A percentile compares a stretch with the other conserved stretches of the same genome.
Evolutionary conservation across 2,329 filamentous ascomycete genomes (phyloP).

Genomic region (Apiospora koreana): DNA sequence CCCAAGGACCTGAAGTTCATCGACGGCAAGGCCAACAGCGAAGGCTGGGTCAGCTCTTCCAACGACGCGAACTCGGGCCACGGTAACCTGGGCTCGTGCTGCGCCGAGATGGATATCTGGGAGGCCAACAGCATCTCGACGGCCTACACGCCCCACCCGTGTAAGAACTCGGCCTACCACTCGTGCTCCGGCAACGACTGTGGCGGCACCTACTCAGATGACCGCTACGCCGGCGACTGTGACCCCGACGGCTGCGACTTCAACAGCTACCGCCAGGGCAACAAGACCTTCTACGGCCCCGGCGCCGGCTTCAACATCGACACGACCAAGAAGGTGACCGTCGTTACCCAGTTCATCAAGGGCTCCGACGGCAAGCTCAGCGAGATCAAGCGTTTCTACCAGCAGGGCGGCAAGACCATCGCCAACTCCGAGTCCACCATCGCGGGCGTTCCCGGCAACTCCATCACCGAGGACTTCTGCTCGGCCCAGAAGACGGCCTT

Average conservation of each 20-base stretch:
- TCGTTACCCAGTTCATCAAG: constrained; percentile 59
- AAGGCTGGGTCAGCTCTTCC: constrained; percentile 45
- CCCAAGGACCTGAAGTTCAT: constrained; percentile 53
- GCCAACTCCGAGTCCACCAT: constrained; percentile 38
- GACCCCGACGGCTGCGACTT: constrained; percentile 67
- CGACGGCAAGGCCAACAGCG: constrained; percentile 47
- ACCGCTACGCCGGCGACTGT: constrained; percentile 59
- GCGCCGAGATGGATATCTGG: constrained; percentile 63
- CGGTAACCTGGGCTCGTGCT: constrained; percentile 53
- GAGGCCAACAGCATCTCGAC: constrained; percentile 60
- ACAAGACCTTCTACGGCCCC: constrained; percentile 58
- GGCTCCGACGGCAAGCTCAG: constrained; percentile 46
- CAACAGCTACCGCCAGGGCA: constrained; percentile 64
- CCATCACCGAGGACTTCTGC: constrained; percentile 57
- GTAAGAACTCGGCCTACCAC: constrained; percentile 45
- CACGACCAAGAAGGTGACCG: constrained; percentile 55
- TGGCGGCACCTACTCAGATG: constrained; percentile 46
- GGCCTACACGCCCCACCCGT: constrained; percentile 63
- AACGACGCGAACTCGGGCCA: constrained; percentile 52
- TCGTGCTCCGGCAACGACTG: constrained; percentile 48
- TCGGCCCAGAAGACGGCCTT: constrained; percentile 54
- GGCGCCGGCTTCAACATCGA: constrained; percentile 54
- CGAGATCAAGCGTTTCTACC: constrained; percentile 59
- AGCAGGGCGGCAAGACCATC: constrained; percentile 55
- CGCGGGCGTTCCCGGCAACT: constrained; percentile 30